Evolutionary conservation across 108 stramenopile species (phyloP), one percentile per base, ranked within the genome.

Genomic region (Nitzschia palea): DNA sequence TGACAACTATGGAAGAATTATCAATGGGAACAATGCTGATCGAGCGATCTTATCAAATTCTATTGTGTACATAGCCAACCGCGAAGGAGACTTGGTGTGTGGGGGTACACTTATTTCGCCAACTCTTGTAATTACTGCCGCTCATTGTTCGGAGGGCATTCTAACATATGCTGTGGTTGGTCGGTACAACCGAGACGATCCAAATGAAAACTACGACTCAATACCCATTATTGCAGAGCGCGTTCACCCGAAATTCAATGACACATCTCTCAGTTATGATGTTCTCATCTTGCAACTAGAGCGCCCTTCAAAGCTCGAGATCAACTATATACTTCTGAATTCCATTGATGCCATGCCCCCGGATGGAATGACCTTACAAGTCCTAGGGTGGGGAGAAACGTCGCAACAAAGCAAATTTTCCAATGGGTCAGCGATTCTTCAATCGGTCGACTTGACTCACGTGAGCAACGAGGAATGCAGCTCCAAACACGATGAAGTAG

Each of bases 81-180:
- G 57, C 15, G 17, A 51, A 30, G 56, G 44, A 29, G 32, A 53
- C 32, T 43, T 71, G 18, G 35, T 44, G 36, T 86, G 85, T 67
- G 73, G 74, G 12, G 85, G 82, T 10, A 35, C 68, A 9, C 70
- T 86, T 4, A 70, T 86, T 52, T 77, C 81, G 18, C 85, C 81
- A 32, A 82, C 74, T 36, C 29, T 79, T 17, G 47, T 86, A 12
- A 12, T 86, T 47, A 75, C 82, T 10, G 55, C 82, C 0, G 82
- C 82, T 2, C 85, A 86, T 54, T 86, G 85, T 44, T 32, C 37
- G 33, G 42, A 43, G 17, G 37, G 40, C 2, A 37, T 62, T 27
- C 28, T 71, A 14, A 53, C 22, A 1, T 17, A 54, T 12, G 63
- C 54, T 34, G 45, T 51, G 1, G 26, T 64, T 34, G 36, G 17